phyloP scores from a whole-genome alignment of 106 monocot genomes.

The Hemerocallis citrina region DNA sequence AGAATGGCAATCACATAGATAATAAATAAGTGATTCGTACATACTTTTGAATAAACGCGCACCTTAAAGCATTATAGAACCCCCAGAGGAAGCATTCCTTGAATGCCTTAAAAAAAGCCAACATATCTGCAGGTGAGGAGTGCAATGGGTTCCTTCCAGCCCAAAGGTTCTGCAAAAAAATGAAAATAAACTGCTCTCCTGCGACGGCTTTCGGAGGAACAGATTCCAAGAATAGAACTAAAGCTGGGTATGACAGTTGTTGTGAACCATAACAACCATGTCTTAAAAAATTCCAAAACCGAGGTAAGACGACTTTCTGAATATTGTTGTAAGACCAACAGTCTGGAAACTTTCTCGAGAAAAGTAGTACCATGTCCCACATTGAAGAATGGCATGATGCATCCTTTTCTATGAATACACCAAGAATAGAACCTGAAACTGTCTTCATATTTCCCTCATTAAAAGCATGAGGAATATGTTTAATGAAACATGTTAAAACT shows the following conservation, averaged over 20 bases:
- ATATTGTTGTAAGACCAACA: constrained; percentile 54
- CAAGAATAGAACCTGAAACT: constrained; percentile 60
- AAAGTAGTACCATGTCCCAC: constrained; percentile 88
- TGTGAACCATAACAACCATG: constrained; percentile 90
- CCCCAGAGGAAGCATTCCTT: constrained; percentile 75
- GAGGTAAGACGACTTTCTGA: constrained; percentile 42
- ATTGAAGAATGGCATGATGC: constrained; percentile 83
- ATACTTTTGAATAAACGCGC: constrained; percentile 6
- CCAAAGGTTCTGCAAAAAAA: constrained; percentile 79
- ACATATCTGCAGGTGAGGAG: constrained; percentile 28
- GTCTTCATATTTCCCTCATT: constrained; percentile 54
- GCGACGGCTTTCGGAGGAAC: constrained; percentile 44
- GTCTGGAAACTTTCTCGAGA: constrained; percentile 63
- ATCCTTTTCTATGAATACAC: constrained; percentile 84
- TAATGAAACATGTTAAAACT: constrained; percentile 51
- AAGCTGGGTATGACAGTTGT: constrained; percentile 61
- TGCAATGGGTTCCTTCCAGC: constrained; percentile 53
- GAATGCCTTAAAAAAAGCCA: constrained; percentile 49
- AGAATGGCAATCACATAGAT: not conserved
- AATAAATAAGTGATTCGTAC: too few relatives aligned
- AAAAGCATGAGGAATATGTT: constrained; percentile 55
- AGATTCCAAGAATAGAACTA: constrained; percentile 60
- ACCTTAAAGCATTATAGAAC: constrained; percentile 58
- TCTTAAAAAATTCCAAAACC: constrained; percentile 64
- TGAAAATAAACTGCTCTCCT: constrained; percentile 47